Conservation (phyloP, 495 filamentous ascomycete species). For the Hypoxylon rickii region DNA sequence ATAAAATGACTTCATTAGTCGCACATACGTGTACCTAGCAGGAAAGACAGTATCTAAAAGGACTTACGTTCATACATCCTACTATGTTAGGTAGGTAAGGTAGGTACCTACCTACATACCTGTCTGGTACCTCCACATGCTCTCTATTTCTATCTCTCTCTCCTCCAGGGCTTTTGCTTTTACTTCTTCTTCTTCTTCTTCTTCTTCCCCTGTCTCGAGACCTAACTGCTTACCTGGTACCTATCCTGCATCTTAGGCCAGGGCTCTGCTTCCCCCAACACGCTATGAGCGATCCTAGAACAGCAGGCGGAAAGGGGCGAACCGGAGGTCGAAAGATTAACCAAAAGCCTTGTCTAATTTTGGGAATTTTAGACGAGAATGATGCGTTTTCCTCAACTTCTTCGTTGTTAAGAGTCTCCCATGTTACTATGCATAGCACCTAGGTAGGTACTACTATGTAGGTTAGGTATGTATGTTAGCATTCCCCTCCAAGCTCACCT, state of each 20-base stretch:
- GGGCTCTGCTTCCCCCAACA: slow-evolving; percentile 11
- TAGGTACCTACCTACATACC: no score
- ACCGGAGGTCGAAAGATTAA: slow-evolving; percentile 1
- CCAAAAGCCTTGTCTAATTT: slow-evolving; percentile 23
- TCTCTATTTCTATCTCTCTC: no score
- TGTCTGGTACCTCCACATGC: no score
- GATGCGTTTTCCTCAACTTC: not conserved
- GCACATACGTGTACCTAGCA: not conserved
- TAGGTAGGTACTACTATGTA: no score
- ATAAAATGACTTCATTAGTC: slow-evolving; percentile 14
- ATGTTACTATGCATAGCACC: not conserved
- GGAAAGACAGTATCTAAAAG: not conserved
- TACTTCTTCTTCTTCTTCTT: slow-evolving; percentile 12
- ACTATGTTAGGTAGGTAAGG: not conserved
- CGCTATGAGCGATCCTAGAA: slow-evolving; percentile 7
- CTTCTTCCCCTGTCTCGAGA: slow-evolving; percentile 9
- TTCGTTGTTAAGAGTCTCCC: not conserved
- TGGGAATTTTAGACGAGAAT: slow-evolving; percentile 31
- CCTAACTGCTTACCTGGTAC: slow-evolving; percentile 13
- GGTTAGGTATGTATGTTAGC: no score
- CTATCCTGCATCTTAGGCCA: slow-evolving; percentile 7
- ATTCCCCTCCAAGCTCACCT: slow-evolving; percentile 17
- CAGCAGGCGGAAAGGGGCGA: not conserved
- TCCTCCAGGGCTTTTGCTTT: no score
- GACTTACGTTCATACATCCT: no score